Evolutionary conservation across 495 filamentous ascomycete species (phyloP).

Genomic region (Annulohypoxylon maeteangense): DNA sequence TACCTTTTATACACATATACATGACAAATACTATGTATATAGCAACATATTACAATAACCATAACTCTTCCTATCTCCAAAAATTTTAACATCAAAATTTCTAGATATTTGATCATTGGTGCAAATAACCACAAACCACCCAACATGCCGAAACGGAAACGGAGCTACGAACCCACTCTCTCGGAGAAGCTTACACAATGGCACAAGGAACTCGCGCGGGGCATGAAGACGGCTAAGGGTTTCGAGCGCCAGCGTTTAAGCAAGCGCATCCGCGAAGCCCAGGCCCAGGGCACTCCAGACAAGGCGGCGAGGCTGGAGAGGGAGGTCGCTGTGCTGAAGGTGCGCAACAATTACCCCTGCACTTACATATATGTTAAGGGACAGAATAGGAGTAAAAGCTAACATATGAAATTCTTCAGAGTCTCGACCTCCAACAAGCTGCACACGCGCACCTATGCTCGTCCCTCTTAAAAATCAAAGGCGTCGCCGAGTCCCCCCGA

Average conservation of each 20-base stretch:
- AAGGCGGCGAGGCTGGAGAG: conserved; percentile 68
- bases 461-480: conserved; percentile 76
- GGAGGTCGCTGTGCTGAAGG: conserved; percentile 82
- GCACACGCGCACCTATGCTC: conserved; percentile 79
- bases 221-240: conserved; percentile 81
- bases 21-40: not conserved
- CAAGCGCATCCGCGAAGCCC: conserved; percentile 76
- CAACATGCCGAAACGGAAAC: conserved; percentile 61
- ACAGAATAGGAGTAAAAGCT: not conserved
- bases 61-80: conserved; percentile 3
- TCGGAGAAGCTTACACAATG: conserved; percentile 67
- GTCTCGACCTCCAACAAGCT: conserved; percentile 71
- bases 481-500: conserved; percentile 64
- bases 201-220: conserved; percentile 69
- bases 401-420: conserved; percentile 47
- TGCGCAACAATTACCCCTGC: conserved; percentile 40
- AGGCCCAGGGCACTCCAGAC: conserved; percentile 60
- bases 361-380: not conserved
- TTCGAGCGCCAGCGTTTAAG: conserved; percentile 91
- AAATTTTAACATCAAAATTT: conserved; percentile 15
- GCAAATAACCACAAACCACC: conserved; percentile 12
- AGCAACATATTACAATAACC: conserved; percentile 6
- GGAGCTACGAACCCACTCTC: conserved; percentile 53
- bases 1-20: not conserved
- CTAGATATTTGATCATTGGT: not conserved